phyloP scores from a whole-genome alignment of 2,329 filamentous ascomycete genomes.

The Pseudogymnoascus sp. region DNA sequence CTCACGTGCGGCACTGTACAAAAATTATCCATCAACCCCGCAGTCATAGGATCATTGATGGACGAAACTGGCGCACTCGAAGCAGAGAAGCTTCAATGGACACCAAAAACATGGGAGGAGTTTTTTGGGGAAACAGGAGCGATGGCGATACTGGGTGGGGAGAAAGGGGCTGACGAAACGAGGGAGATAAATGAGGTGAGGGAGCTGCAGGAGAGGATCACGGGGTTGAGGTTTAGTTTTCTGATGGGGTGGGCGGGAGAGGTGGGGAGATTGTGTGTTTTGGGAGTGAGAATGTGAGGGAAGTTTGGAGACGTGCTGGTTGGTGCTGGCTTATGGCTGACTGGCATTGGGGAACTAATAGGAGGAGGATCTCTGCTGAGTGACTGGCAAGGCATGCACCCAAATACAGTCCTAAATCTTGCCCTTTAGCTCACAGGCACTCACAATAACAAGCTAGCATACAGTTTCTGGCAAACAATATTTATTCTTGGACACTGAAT shows the following conservation, averaged over 20 bases:
- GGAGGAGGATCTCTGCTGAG: not conserved
- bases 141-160: slow-evolving; percentile 32
- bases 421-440: not conserved
- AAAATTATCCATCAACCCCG: slow-evolving; percentile 34
- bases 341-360: not conserved
- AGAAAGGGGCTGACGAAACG: not conserved
- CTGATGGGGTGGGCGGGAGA: slow-evolving; percentile 46
- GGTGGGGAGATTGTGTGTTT: slow-evolving; percentile 33
- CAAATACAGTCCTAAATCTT: not conserved
- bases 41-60: slow-evolving; percentile 33
- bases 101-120: slow-evolving; percentile 43
- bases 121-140: slow-evolving; percentile 35
- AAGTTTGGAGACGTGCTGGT: not conserved
- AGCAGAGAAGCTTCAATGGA: slow-evolving; percentile 46
- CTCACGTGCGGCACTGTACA: slow-evolving; percentile 31
- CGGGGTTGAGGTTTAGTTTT: slow-evolving; percentile 45
- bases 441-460: not conserved
- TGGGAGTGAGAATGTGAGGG: slow-evolving; percentile 35
- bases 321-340: not conserved
- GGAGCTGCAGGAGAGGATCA: slow-evolving; percentile 43
- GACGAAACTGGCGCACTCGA: slow-evolving; percentile 50
- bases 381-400: not conserved
- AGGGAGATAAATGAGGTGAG: slow-evolving; percentile 35
- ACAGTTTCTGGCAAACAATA: not conserved
- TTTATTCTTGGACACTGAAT: too few species aligned